These are phyloP conservation scores for Penicillium freii DNA, from an alignment of 2,329 filamentous ascomycete species.

Conservation along the genomic window DNA sequence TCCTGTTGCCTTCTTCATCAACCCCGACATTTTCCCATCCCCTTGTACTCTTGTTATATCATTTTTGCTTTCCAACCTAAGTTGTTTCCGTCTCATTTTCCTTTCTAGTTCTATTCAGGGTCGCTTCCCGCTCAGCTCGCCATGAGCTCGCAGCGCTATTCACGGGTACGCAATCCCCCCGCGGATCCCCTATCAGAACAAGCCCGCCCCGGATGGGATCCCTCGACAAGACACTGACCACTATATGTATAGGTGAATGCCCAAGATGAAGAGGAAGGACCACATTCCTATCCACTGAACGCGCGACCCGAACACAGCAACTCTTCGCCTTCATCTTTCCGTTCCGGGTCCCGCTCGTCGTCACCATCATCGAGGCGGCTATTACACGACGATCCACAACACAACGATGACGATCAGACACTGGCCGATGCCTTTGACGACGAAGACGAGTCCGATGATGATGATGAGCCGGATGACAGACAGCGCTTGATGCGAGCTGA, in stretches of 20 bases:
- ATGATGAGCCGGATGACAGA: conserved; percentile 73
- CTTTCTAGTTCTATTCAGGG: conserved; percentile 21
- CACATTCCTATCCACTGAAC: conserved; percentile 33
- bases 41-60: conserved; percentile 18
- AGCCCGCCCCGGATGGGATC: conserved; percentile 12
- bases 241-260: conserved; percentile 40
- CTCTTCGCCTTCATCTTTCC: conserved; percentile 72
- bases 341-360: conserved; percentile 78
- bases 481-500: conserved; percentile 79
- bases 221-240: conserved; percentile 12
- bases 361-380: conserved; percentile 58
- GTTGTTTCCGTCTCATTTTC: conserved; percentile 13
- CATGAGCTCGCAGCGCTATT: conserved; percentile 52
- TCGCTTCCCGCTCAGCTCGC: conserved; percentile 37
- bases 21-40: conserved; percentile 23
- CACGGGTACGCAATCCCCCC: conserved; percentile 41
- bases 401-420: conserved; percentile 67
- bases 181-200: conserved; percentile 19
- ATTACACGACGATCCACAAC: conserved; percentile 53
- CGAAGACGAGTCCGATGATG: conserved; percentile 68
- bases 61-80: conserved; percentile 13
- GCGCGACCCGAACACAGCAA: conserved; percentile 31
- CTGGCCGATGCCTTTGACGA: conserved; percentile 90
- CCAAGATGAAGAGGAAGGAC: conserved; percentile 44
- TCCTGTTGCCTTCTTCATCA: conserved; percentile 23